phyloP scores from a whole-genome alignment of 2,329 filamentous ascomycete genomes.

The Neonectria coccinea region DNA sequence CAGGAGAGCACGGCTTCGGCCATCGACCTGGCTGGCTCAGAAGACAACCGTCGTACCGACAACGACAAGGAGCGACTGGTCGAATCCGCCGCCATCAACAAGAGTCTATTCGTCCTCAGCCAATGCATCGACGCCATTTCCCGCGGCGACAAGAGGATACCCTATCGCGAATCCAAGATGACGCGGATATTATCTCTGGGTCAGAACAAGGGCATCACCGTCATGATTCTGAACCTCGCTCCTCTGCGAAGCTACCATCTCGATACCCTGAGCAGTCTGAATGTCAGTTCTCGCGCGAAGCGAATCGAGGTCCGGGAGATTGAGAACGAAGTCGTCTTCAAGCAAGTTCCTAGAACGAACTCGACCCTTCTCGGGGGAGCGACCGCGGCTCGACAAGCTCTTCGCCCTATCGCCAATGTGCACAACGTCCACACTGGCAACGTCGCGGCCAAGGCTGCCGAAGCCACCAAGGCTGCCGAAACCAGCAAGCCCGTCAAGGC shows the following conservation, averaged over 20 bases:
- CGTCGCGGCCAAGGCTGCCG: conserved; percentile 53
- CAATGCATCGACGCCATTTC: conserved; percentile 97
- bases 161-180: conserved; percentile 97
- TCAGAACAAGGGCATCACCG: conserved; percentile 93
- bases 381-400: conserved; percentile 73
- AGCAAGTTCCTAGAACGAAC: conserved; percentile 73
- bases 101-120: conserved; percentile 92
- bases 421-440: conserved; percentile 77
- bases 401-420: conserved; percentile 80
- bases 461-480: conserved; percentile 61
- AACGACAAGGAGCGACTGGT: conserved; percentile 92
- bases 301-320: conserved; percentile 96
- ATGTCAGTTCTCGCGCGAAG: conserved; percentile 95
- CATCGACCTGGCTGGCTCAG: conserved; percentile 94
- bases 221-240: conserved; percentile 96
- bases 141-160: conserved; percentile 79
- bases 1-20: conserved; percentile 88
- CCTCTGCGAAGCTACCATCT: conserved; percentile 93
- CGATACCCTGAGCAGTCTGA: conserved; percentile 92
- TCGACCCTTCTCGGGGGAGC: conserved; percentile 53
- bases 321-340: conserved; percentile 94
- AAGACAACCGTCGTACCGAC: conserved; percentile 93
- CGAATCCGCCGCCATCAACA: conserved; percentile 98
- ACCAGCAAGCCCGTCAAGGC: conserved; percentile 80
- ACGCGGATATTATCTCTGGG: conserved; percentile 91